phyloP scores from a whole-genome alignment of 805 yeast genomes.

The Kazachstania taianensis region DNA sequence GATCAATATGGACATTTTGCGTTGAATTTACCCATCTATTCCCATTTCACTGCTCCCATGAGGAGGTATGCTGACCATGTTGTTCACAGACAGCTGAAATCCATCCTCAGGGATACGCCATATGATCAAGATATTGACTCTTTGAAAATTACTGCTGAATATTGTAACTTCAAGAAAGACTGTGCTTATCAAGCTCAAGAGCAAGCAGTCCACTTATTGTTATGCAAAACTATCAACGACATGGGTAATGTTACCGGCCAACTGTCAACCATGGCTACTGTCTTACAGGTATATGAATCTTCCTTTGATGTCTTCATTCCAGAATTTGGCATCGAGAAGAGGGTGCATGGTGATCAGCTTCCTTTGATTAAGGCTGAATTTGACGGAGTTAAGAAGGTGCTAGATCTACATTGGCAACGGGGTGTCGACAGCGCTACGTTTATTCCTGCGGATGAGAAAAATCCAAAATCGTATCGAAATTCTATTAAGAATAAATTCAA shows the following conservation, averaged over 20 bases:
- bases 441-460: slow-evolving; percentile 82
- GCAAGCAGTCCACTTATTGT: slow-evolving; percentile 79
- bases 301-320: slow-evolving; percentile 90
- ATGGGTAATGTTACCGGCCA: slow-evolving; percentile 69
- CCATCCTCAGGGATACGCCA: slow-evolving; percentile 39
- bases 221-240: slow-evolving; percentile 75
- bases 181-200: slow-evolving; percentile 90
- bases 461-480: slow-evolving; percentile 63
- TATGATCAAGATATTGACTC: slow-evolving; percentile 52
- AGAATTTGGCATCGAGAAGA: slow-evolving; percentile 87
- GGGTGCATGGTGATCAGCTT: slow-evolving; percentile 95
- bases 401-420: slow-evolving; percentile 86
- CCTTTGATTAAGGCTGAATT: slow-evolving; percentile 90
- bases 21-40: slow-evolving; percentile 73
- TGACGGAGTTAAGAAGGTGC: slow-evolving; percentile 51
- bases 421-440: slow-evolving; percentile 88
- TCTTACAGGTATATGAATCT: slow-evolving; percentile 87
- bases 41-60: slow-evolving; percentile 89
- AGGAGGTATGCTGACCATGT: slow-evolving; percentile 86
- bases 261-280: slow-evolving; percentile 73
- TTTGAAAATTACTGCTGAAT: slow-evolving; percentile 74
- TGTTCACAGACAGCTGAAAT: slow-evolving; percentile 84
- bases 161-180: slow-evolving; percentile 91
- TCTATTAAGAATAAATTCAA: slow-evolving; percentile 72
- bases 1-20: slow-evolving; percentile 72